Evolutionary conservation across 768 basidiomycete genomes (phyloP).

Genomic region (Lentinula lateritia): DNA sequence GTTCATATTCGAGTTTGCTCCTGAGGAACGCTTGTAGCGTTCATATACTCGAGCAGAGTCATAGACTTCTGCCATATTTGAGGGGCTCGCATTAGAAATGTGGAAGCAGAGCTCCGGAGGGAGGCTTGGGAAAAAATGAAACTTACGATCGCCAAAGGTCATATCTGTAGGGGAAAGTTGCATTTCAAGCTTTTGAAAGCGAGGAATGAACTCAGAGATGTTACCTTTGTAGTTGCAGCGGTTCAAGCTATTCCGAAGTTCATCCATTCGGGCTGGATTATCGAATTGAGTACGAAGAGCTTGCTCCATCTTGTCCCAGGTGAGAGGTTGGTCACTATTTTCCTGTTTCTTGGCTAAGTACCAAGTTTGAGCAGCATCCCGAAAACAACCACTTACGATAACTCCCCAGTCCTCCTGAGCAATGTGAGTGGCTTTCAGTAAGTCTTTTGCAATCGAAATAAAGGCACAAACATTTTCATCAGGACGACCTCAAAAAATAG

Average conservation of each 20-base stretch:
- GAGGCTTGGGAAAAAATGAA: neutral
- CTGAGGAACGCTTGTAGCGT: neutral
- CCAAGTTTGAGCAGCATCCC: neutral
- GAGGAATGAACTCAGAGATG: neutral
- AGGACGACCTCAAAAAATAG: neutral
- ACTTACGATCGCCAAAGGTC: conserved; percentile 4
- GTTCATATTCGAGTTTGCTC: neutral
- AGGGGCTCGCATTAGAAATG: neutral
- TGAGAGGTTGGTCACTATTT: neutral
- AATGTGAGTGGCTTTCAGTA: neutral
- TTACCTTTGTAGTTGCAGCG: neutral
- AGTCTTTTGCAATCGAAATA: neutral
- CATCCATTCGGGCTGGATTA: neutral
- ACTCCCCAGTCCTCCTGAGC: conserved; percentile 1
- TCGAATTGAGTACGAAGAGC: neutral
- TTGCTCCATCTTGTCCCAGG: neutral
- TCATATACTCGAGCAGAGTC: conserved; percentile 10
- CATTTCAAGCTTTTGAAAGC: conserved; percentile 5
- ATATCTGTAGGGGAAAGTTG: neutral
- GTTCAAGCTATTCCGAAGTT: neutral
- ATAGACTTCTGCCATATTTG: conserved; percentile 9
- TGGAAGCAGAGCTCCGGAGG: neutral
- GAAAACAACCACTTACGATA: neutral
- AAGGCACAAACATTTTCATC: conserved; percentile 1
- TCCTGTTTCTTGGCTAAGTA: neutral